These are phyloP conservation scores for Aspergillus olivimuriae DNA, from an alignment of 495 filamentous ascomycete species.

Conservation along the genomic window DNA sequence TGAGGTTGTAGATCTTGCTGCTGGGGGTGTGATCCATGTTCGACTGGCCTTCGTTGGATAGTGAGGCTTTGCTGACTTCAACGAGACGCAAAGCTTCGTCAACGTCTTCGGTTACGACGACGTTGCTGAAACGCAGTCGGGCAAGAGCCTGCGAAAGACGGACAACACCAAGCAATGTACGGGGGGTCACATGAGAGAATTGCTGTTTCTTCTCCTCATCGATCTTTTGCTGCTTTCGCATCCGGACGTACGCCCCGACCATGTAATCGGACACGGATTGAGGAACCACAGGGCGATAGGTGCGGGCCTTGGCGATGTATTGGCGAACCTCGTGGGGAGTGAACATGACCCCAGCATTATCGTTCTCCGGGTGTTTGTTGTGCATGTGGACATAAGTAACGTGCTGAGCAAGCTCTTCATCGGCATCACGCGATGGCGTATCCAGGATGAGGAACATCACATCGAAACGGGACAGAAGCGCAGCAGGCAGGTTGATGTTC, in stretches of 20 bases:
- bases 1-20: constrained; percentile 89
- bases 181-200: constrained; percentile 87
- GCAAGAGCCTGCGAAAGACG: constrained; percentile 95
- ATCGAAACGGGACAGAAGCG: constrained; percentile 93
- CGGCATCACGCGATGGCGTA: constrained; percentile 76
- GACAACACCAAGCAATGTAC: constrained; percentile 86
- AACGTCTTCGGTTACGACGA: constrained; percentile 85
- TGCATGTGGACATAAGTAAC: constrained; percentile 98
- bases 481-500: constrained; percentile 97
- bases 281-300: constrained; percentile 78
- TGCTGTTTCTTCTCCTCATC: constrained; percentile 84
- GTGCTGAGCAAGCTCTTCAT: constrained; percentile 91
- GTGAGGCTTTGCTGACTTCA: constrained; percentile 82
- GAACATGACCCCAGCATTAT: constrained; percentile 64
- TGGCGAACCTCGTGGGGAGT: constrained; percentile 87
- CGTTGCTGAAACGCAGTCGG: constrained; percentile 76
- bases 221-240: constrained; percentile 80
- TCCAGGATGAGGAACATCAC: constrained; percentile 95
- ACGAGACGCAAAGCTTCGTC: constrained; percentile 89
- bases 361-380: constrained; percentile 80
- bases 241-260: constrained; percentile 88
- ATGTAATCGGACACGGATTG: constrained; percentile 86
- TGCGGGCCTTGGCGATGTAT: constrained; percentile 88
- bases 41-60: constrained; percentile 59
- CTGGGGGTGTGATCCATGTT: constrained; percentile 69